A percentile compares a stretch with the other conserved stretches of the same genome.
Conservation (phyloP, 768 basidiomycete genomes). For the Trametes coccinea region DNA sequence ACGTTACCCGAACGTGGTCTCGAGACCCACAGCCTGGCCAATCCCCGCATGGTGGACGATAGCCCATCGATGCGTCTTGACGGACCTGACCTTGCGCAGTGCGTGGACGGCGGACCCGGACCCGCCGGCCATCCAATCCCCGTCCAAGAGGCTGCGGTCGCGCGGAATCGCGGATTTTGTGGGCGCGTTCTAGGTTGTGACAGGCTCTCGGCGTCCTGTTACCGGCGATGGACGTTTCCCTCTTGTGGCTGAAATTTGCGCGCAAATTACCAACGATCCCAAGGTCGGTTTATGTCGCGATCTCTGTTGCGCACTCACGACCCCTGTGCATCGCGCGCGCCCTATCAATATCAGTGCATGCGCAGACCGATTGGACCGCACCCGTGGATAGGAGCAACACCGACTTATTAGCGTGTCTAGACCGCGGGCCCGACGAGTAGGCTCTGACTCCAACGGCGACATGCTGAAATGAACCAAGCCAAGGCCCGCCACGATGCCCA, state of each 20-base stretch:
- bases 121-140: slow-evolving; percentile 1
- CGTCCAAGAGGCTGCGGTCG: background rate
- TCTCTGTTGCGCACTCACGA: background rate
- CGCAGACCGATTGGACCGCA: slow-evolving; percentile 2
- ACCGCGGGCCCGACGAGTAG: background rate
- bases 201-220: too few species aligned
- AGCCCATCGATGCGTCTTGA: background rate
- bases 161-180: background rate
- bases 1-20: background rate
- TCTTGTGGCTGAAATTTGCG: background rate
- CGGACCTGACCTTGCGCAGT: background rate
- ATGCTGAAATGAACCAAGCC: background rate
- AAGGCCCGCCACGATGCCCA: background rate
- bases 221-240: too few species aligned
- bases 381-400: background rate
- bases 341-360: background rate
- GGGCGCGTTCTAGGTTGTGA: background rate
- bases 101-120: background rate
- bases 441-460: slow-evolving; percentile 6
- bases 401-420: background rate
- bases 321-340: background rate
- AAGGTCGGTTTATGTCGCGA: background rate
- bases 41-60: background rate
- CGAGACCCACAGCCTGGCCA: slow-evolving; percentile 7
- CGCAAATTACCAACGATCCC: background rate